Conservation (phyloP, 164 flowering plant genomes). For the Dillenia turbinata region DNA sequence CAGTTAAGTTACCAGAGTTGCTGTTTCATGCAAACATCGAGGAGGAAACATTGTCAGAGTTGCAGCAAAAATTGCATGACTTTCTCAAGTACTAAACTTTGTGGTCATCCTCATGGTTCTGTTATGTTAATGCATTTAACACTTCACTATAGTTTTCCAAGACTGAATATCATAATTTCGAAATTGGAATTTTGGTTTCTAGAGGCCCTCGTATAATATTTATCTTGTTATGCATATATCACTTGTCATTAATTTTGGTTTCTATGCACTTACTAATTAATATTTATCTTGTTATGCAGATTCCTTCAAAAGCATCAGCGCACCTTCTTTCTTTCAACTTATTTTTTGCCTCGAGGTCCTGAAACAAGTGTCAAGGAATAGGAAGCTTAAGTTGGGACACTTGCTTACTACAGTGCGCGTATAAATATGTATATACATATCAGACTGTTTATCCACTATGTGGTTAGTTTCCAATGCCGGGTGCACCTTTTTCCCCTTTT, state of each 20-base stretch:
- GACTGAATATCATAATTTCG: no score
- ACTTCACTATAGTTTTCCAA: no score
- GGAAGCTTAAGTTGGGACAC: constrained; percentile 4
- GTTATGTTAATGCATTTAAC: not conserved
- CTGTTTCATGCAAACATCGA: constrained; percentile 35
- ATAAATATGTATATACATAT: no score
- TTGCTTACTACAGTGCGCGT: no score
- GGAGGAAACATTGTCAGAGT: constrained; percentile 29
- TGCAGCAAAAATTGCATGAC: constrained; percentile 36
- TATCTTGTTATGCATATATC: no score
- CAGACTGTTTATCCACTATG: no score
- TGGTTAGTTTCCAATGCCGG: no score
- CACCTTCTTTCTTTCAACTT: constrained; percentile 44
- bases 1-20: constrained; percentile 64
- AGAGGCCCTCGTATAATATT: no score
- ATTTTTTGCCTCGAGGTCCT: constrained; percentile 25
- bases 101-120: not conserved
- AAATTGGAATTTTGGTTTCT: no score
- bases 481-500: no score
- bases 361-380: constrained; percentile 25
- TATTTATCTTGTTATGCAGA: constrained; percentile 24
- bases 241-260: no score
- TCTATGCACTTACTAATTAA: constrained; percentile 17
- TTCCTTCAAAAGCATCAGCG: constrained; percentile 60
- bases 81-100: constrained; percentile 40